These are phyloP conservation scores for Achlya hypogyna DNA, from an alignment of 352 stramenopile genomes.

Conservation along the genomic window DNA sequence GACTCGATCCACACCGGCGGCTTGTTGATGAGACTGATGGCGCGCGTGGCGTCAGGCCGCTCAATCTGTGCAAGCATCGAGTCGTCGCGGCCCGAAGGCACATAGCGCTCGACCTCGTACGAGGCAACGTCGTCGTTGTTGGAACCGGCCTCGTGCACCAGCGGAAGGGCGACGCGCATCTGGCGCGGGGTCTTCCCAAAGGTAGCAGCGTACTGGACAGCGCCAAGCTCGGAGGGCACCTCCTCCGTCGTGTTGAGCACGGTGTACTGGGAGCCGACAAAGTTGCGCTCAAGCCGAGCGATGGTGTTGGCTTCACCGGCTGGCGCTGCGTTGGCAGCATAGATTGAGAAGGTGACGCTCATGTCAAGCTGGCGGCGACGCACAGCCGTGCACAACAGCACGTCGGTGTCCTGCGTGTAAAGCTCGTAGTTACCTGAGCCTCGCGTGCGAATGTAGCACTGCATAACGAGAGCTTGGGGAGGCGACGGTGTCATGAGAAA, in stretches of 20 bases:
- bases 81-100: conserved; percentile 55
- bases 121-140: conserved; percentile 33
- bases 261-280: conserved; percentile 83
- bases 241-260: conserved; percentile 65
- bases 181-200: conserved; percentile 80
- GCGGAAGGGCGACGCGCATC: conserved; percentile 68
- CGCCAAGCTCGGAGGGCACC: conserved; percentile 47
- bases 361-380: conserved; percentile 80
- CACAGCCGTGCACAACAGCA: conserved; percentile 61
- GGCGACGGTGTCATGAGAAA: conserved; percentile 55
- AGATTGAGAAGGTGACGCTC: conserved; percentile 79
- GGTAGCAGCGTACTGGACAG: conserved; percentile 76
- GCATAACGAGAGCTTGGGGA: conserved; percentile 61
- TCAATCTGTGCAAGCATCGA: conserved; percentile 72
- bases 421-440: conserved; percentile 77
- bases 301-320: conserved; percentile 31
- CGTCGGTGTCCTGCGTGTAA: conserved; percentile 76
- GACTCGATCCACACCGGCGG: conserved; percentile 82
- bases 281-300: conserved; percentile 78
- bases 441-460: conserved; percentile 81
- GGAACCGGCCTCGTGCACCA: conserved; percentile 26
- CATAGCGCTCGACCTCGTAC: conserved; percentile 52
- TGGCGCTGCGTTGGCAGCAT: conserved; percentile 39
- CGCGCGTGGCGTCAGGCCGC: conserved; percentile 42
- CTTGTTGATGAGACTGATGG: conserved; percentile 78